phyloP scores from a whole-genome alignment of 306 rosid genomes.

The Ormosia emarginata region DNA sequence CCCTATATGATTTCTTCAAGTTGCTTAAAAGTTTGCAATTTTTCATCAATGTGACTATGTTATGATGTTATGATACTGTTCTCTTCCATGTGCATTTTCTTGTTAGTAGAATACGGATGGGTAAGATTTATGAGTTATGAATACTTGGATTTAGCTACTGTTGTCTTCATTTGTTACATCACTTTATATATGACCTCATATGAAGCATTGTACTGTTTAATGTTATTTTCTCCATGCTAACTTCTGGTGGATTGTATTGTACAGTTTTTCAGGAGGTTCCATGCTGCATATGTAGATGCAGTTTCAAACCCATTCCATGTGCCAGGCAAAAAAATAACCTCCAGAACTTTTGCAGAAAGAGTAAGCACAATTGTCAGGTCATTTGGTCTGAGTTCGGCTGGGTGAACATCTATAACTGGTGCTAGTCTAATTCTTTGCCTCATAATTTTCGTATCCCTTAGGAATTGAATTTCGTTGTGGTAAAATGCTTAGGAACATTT shows the following conservation, averaged over 20 bases:
- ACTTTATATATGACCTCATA: not conserved
- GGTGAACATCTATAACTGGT: slow-evolving; percentile 30
- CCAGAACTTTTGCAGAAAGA: slow-evolving; percentile 84
- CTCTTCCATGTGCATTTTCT: not conserved
- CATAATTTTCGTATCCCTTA: not conserved
- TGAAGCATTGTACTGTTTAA: not conserved
- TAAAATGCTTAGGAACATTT: slow-evolving; percentile 20
- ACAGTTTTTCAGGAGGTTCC: slow-evolving; percentile 89
- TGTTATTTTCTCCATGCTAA: slow-evolving; percentile 15
- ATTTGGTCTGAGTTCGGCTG: slow-evolving; percentile 68
- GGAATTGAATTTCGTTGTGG: not conserved
- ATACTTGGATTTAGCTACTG: not conserved
- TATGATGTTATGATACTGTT: not conserved
- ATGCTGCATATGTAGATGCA: slow-evolving; percentile 87
- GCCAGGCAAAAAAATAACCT: slow-evolving; percentile 91
- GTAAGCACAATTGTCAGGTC: slow-evolving; percentile 92
- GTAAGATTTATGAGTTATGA: not conserved
- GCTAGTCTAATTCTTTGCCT: not conserved
- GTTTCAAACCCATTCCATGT: slow-evolving; percentile 93
- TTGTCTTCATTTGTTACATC: not conserved
- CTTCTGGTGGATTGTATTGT: not conserved
- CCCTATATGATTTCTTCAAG: not conserved
- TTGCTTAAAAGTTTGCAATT: not conserved
- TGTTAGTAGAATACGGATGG: not conserved
- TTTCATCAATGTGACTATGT: not conserved